A percentile compares a stretch with the other conserved stretches of the same genome.
Evolutionary conservation across 441 rosid species (phyloP).

Genomic region (Aleurites moluccanus): DNA sequence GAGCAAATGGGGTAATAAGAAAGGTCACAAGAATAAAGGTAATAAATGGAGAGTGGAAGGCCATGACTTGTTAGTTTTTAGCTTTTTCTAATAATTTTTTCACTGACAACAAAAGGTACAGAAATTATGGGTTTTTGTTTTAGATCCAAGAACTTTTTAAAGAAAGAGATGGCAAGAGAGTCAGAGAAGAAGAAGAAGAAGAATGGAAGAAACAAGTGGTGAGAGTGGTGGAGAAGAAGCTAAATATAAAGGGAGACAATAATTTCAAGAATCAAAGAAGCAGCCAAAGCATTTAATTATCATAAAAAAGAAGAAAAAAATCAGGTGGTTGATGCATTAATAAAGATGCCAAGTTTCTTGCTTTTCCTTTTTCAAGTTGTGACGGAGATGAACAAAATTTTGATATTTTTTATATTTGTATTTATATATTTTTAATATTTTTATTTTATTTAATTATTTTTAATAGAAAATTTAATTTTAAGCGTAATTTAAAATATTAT

Average conservation of each 20-base stretch:
- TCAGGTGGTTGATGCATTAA: not conserved
- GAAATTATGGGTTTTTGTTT: not conserved
- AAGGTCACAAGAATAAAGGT: constrained; percentile 19
- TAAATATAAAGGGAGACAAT: not conserved
- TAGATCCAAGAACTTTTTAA: constrained; percentile 9
- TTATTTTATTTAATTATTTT: no score
- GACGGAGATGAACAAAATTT: no score
- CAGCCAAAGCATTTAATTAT: not conserved
- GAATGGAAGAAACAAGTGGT: not conserved
- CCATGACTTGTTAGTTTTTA: constrained; percentile 31
- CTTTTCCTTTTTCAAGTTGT: not conserved
- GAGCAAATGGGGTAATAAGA: constrained; percentile 29
- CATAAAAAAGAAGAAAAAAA: not conserved
- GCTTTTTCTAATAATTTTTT: not conserved
- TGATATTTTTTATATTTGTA: no score
- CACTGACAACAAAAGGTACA: not conserved
- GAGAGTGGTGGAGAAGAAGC: not conserved
- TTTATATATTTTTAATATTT: no score
- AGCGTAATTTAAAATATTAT: no score
- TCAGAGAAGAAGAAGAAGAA: not conserved
- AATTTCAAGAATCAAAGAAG: not conserved
- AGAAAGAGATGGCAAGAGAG: not conserved
- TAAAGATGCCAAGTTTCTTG: not conserved
- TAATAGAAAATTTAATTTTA: no score
- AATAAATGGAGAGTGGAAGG: constrained; percentile 21